Evolutionary conservation across 768 basidiomycete species (phyloP), one percentile per base, ranked within the genome.

Genomic region (Boletus patriciae): DNA sequence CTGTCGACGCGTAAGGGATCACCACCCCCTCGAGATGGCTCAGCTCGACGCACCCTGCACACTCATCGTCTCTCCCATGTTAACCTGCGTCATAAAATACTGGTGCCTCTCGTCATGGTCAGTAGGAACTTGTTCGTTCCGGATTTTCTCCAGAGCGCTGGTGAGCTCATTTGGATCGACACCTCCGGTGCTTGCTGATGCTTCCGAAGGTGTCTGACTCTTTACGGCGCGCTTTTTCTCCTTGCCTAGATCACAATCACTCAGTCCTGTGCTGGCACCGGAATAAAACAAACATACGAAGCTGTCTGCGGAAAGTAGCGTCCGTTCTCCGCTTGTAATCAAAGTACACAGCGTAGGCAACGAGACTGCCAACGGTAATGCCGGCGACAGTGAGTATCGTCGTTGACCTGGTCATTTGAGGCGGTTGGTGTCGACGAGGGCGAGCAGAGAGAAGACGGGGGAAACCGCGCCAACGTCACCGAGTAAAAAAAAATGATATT

Each of bases 311-410:
- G 82, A 99, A 99, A 16, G 81, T 79, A 42, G 78, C 73, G 69
- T 97, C 93, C 70, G 90, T 92, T 67, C 95, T 83, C 50, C 97
- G 87, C 77, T 83, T 91, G 78, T 96, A 87, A 79, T 99, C 97
- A 67, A 98, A 99, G 76, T 94, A 98, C 52, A 84, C 80, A 31
- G 90, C 93, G 72, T 98, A 98, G 23, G 86, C 92, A 36, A 90
- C 73, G 38, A 86, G 64, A 46, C 74, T 69, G 45, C 85, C 79
- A 43, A 82, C 80, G 21, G 86, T 80, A 51, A 77, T 66, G 44
- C 74, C 73, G 21, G 77, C 74, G 62, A 76, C 70, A 37, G 78
- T 73, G 61, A 81, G 55, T 50, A 74, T 61, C 29, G 75, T 72
- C 60, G 76, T 65, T n/a, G 77, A 65, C 70, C 70, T 68, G 50